Evolutionary conservation across 2,329 filamentous ascomycete genomes (phyloP), one percentile per base, ranked within the genome.

Genomic region (Beauveria scarabaeidicola): DNA sequence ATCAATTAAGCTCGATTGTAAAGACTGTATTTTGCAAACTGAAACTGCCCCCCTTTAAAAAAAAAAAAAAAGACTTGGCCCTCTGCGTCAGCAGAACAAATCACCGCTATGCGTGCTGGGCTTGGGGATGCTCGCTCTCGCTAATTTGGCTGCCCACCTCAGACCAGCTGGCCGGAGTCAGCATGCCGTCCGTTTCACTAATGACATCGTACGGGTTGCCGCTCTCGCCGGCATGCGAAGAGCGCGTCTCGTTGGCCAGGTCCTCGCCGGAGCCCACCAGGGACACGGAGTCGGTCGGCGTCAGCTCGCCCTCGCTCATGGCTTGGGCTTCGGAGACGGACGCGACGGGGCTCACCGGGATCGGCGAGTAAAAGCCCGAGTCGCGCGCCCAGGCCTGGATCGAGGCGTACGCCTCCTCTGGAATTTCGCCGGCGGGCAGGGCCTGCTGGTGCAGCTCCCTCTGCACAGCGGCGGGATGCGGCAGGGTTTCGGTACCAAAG

Each of bases 351-450:
- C 80, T 79, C 23, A 74, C 75, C 13, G 82, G 82, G 23, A 85
- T 76, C 5, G 83, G 82, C 6, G 83, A 85, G 74, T 85, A 86
- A 66, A 86, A 85, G 66, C 78, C 77, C 5, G 79, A 80, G 61
- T 77, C 73, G 64, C 84, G 78, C 1, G 84, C 83, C 84, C 84
- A 87, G 0, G 84, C 84, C 67, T 87, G 82, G 64, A 87, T 86
- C 1, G 82, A 84, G 50, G 80, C 79, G 66, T 80, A 86, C 1
- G 80, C 78, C 15, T 80, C 77, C 15, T 74, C 68, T 21, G 69
- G 70, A 59, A 77, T 72, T 3, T 78, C 74, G 64, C 81, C 75
- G 46, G 78, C 76, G 9, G 80, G 77, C 0, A 80, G 80, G 74
- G 81, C 77, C 69, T 75, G 82, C 65, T 82, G 79, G 61, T 81